phyloP scores from a whole-genome alignment of 495 filamentous ascomycete genomes.

The Podospora comata region DNA sequence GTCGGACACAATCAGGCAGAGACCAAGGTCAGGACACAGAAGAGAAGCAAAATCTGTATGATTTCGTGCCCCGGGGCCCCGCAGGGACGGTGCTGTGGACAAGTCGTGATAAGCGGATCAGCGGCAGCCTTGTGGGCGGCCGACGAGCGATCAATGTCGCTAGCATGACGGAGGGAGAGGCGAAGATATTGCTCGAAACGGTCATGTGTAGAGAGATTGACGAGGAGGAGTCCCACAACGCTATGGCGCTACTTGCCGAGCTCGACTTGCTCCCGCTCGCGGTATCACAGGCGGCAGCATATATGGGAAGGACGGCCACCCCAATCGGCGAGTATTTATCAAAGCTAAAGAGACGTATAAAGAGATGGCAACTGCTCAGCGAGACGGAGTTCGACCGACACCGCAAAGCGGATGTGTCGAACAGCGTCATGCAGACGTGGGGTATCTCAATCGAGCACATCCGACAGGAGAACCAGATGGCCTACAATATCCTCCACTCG shows the following conservation, averaged over 20 bases:
- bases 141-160: slow-evolving; percentile 16
- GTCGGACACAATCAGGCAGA: neutral
- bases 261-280: slow-evolving; percentile 31
- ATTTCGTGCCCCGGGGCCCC: slow-evolving; percentile 18
- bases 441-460: slow-evolving; percentile 26
- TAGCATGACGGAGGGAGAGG: slow-evolving; percentile 22
- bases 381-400: slow-evolving; percentile 20
- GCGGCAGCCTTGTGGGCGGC: slow-evolving; percentile 15
- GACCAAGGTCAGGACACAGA: slow-evolving; percentile 2
- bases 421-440: slow-evolving; percentile 30
- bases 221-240: slow-evolving; percentile 16
- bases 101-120: slow-evolving; percentile 30
- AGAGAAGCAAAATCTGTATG: slow-evolving; percentile 6
- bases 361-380: slow-evolving; percentile 18
- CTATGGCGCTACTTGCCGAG: slow-evolving; percentile 22
- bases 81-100: slow-evolving; percentile 33
- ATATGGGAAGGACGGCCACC: slow-evolving; percentile 27
- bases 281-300: slow-evolving; percentile 31
- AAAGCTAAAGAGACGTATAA: slow-evolving; percentile 11
- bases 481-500: slow-evolving; percentile 21
- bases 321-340: slow-evolving; percentile 22
- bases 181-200: slow-evolving; percentile 15
- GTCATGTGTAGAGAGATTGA: slow-evolving; percentile 12
- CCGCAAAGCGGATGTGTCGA: slow-evolving; percentile 21
- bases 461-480: slow-evolving; percentile 22